Conservation (phyloP, 1,284 basidiomycete species). For the Cryptococcus sp. region DNA sequence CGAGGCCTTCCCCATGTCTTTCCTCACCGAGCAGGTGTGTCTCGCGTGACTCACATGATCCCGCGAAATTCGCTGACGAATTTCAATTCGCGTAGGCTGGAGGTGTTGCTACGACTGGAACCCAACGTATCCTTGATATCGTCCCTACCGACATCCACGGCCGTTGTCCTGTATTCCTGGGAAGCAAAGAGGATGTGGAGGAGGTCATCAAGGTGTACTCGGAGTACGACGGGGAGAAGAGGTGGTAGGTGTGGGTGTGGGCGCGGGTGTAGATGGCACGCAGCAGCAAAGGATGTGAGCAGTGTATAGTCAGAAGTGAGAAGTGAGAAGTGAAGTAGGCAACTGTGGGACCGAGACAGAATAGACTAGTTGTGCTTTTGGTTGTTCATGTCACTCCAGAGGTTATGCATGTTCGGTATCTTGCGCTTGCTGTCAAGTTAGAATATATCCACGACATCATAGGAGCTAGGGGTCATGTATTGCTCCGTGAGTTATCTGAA, state of each 20-base stretch:
- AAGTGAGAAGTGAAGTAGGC: too few species aligned
- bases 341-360: too few species aligned
- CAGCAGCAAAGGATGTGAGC: too few species aligned
- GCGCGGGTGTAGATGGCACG: too few species aligned
- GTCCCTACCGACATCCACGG: slow-evolving; percentile 87
- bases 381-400: too few species aligned
- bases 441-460: too few species aligned
- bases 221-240: slow-evolving; percentile 43
- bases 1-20: slow-evolving; percentile 99
- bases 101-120: slow-evolving; percentile 93
- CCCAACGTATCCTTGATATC: slow-evolving; percentile 87
- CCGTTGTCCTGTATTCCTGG: slow-evolving; percentile 90
- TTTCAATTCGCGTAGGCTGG: slow-evolving; percentile 68
- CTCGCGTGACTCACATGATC: background rate
- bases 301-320: too few species aligned
- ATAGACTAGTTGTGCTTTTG: too few species aligned
- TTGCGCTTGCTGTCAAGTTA: too few species aligned
- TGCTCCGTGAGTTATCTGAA: too few species aligned
- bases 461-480: too few species aligned
- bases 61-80: background rate
- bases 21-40: slow-evolving; percentile 84
- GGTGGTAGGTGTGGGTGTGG: slow-evolving; percentile 29
- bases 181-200: slow-evolving; percentile 89
- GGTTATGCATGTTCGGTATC: too few species aligned
- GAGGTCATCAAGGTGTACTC: slow-evolving; percentile 84